Conservation (phyloP, 352 stramenopile genomes). For the Aphanomyces invadans region DNA sequence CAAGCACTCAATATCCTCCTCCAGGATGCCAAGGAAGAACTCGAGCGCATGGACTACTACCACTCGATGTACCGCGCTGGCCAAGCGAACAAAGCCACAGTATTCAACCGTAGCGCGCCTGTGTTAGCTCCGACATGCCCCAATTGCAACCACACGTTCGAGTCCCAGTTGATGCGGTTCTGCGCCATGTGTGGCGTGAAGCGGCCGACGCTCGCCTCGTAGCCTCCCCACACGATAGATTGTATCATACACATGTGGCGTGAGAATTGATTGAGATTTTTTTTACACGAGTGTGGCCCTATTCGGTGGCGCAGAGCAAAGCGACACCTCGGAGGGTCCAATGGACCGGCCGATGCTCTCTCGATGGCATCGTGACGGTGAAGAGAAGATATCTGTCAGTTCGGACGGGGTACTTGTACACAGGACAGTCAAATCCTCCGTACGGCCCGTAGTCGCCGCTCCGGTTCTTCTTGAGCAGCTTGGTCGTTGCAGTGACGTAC, state of each 20-base stretch:
- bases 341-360: conserved; percentile 64
- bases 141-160: conserved; percentile 20
- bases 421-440: conserved; percentile 63
- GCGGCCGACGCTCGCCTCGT: conserved; percentile 11
- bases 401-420: conserved; percentile 68
- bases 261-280: conserved; percentile 10
- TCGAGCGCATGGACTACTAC: conserved; percentile 83
- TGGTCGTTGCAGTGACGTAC: conserved; percentile 69
- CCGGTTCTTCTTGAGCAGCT: conserved; percentile 64
- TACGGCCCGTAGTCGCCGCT: conserved; percentile 67
- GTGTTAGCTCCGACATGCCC: conserved; percentile 10
- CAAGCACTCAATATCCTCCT: conserved; percentile 48
- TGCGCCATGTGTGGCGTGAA: conserved; percentile 17
- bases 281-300: neutral
- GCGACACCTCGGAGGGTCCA: conserved; percentile 70
- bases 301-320: conserved; percentile 44
- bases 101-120: neutral
- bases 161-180: neutral
- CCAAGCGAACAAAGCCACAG: conserved; percentile 30
- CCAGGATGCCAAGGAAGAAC: conserved; percentile 58
- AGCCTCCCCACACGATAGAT: neutral
- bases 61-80: conserved; percentile 73
- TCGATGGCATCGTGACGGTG: conserved; percentile 57
- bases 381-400: conserved; percentile 77
- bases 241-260: neutral